Conservation (phyloP, 2,329 filamentous ascomycete species). For the Apiospora saccharicola region DNA sequence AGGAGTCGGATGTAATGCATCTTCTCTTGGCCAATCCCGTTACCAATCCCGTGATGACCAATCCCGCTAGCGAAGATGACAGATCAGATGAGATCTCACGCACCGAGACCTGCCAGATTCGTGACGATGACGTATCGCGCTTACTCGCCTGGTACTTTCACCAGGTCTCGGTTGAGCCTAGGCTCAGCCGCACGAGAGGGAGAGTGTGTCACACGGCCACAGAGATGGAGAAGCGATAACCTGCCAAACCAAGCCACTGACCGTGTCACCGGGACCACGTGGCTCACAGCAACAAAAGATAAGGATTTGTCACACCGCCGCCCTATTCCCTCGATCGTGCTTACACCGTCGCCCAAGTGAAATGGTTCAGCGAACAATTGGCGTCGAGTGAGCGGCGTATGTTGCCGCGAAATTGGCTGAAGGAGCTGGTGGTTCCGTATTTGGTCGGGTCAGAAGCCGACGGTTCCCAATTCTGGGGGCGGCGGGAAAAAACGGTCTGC, state of each 20-base stretch:
- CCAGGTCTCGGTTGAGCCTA: not conserved
- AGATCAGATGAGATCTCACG: not conserved
- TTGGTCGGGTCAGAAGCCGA: not conserved
- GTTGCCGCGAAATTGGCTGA: not conserved
- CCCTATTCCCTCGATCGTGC: not conserved
- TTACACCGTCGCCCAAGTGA: not conserved
- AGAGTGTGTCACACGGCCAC: not conserved
- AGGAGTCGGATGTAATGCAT: slow-evolving; percentile 68
- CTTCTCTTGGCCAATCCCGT: not conserved
- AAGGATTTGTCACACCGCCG: not conserved
- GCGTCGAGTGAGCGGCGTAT: not conserved
- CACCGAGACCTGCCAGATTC: not conserved
- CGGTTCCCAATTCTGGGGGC: not conserved
- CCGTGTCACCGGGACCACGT: not conserved
- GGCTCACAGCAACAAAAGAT: not conserved
- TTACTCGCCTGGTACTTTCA: not conserved
- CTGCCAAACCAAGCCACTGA: not conserved
- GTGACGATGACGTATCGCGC: not conserved
- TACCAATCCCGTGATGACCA: too few species aligned
- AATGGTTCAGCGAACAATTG: not conserved
- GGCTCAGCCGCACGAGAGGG: not conserved
- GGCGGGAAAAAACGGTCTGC: slow-evolving; percentile 4
- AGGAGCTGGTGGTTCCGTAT: not conserved
- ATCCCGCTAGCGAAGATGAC: not conserved
- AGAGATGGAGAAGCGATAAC: not conserved